Percentiles rank a stretch among this genome's conserved stretches.
phyloP scores from a whole-genome alignment of 306 rosid species.

The Cicer cuneatum region DNA sequence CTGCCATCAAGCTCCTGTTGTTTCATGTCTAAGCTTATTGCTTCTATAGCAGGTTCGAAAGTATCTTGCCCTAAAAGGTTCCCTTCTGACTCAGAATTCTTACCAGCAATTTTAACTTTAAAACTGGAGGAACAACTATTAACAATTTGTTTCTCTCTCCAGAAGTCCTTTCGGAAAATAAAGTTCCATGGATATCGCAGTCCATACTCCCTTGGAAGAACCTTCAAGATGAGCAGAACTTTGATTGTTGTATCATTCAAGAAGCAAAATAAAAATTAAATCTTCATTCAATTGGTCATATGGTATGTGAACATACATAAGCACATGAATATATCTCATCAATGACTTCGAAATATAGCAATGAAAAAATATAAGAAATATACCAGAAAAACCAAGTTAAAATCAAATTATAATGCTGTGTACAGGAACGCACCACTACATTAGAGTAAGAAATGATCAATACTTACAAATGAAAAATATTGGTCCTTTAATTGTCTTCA shows the following conservation, averaged over 20 bases:
- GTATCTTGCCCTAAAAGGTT: constrained; percentile 48
- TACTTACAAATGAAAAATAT: not conserved
- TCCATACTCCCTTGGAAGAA: constrained; percentile 89
- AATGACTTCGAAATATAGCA: not conserved
- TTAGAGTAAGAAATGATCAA: constrained; percentile 6
- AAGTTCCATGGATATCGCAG: constrained; percentile 77
- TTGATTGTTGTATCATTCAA: constrained; percentile 13
- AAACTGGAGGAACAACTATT: constrained; percentile 46
- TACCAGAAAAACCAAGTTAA: not conserved
- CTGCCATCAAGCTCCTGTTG: constrained; percentile 94
- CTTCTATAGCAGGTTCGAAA: constrained; percentile 63
- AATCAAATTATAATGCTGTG: constrained; percentile 3
- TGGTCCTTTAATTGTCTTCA: constrained; percentile 18
- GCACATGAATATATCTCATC: not conserved
- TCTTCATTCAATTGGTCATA: constrained; percentile 19
- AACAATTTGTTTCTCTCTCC: constrained; percentile 55
- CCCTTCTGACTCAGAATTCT: constrained; percentile 42
- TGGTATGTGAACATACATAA: not conserved
- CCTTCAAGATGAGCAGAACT: constrained; percentile 55
- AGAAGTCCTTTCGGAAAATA: constrained; percentile 60
- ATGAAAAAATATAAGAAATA: constrained; percentile 10
- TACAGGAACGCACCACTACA: constrained; percentile 26
- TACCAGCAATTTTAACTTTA: constrained; percentile 46
- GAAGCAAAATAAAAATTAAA: not conserved
- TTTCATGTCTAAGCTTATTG: constrained; percentile 86